A percentile compares a stretch with the other conserved stretches of the same genome.
Evolutionary conservation across 192 early-diverging fungal species (phyloP).

Genomic region (Linderina pennispora): DNA sequence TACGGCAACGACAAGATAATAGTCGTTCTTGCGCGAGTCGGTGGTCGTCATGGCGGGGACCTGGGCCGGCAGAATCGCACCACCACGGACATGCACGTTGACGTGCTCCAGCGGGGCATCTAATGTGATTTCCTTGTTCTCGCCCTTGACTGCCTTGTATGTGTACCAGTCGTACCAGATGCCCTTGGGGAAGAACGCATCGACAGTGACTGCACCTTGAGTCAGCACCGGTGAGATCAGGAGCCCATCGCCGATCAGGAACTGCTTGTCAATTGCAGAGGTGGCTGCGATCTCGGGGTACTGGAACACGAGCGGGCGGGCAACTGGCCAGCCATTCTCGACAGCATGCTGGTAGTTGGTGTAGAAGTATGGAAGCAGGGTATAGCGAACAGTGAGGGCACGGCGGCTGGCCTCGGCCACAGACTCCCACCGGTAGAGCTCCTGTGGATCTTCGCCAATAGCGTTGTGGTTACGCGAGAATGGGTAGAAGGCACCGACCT

Average conservation of each 20-base stretch:
- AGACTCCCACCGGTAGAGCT: constrained; percentile 52
- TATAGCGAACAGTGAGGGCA: constrained; percentile 53
- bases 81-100: constrained; percentile 58
- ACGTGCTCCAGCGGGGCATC: constrained; percentile 49
- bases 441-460: constrained; percentile 45
- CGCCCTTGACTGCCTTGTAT: constrained; percentile 11
- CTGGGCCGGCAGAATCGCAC: constrained; percentile 52
- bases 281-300: constrained; percentile 28
- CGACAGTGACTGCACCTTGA: constrained; percentile 45
- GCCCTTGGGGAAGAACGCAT: constrained; percentile 56
- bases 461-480: constrained; percentile 63
- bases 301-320: constrained; percentile 51
- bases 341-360: constrained; percentile 47
- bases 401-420: constrained; percentile 52
- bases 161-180: constrained; percentile 60
- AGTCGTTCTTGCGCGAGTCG: constrained; percentile 39
- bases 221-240: constrained; percentile 55
- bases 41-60: constrained; percentile 44
- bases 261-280: constrained; percentile 50
- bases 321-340: constrained; percentile 49
- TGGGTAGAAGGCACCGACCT: constrained; percentile 58
- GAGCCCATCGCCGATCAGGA: constrained; percentile 53
- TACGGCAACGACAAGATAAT: constrained; percentile 51
- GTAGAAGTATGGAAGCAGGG: constrained; percentile 59
- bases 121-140: constrained; percentile 28